These are phyloP conservation scores for Colletotrichum echinochloae DNA, from an alignment of 2,329 filamentous ascomycete species.

Conservation along the genomic window DNA sequence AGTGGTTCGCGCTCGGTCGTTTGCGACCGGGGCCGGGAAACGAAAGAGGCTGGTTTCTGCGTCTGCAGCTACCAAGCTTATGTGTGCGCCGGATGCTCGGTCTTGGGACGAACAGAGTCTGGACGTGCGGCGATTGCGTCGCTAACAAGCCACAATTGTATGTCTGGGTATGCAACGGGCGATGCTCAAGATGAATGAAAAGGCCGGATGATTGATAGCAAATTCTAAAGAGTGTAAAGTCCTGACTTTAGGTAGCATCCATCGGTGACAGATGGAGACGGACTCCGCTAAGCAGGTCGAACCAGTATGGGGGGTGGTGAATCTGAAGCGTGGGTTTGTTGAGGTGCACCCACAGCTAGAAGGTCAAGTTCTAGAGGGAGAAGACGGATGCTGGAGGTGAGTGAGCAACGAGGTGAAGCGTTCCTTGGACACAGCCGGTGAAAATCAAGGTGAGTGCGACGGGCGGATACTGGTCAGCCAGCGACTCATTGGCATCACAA, in stretches of 20 bases:
- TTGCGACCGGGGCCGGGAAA: slow-evolving; percentile 45
- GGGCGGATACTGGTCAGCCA: slow-evolving; percentile 2
- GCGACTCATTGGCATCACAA: slow-evolving; percentile 34
- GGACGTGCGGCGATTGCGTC: slow-evolving; percentile 16
- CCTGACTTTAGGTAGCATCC: slow-evolving; percentile 7
- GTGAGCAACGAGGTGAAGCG: background rate
- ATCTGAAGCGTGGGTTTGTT: background rate
- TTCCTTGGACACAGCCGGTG: slow-evolving; percentile 12
- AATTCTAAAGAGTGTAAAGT: slow-evolving; percentile 13
- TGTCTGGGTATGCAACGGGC: background rate
- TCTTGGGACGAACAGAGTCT: slow-evolving; percentile 37
- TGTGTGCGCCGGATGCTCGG: slow-evolving; percentile 26
- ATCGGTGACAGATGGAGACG: background rate
- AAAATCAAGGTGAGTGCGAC: slow-evolving; percentile 29
- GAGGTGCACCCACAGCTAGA: background rate
- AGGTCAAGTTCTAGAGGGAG: background rate
- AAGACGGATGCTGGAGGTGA: slow-evolving; percentile 7
- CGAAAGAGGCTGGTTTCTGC: slow-evolving; percentile 36
- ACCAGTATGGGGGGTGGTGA: background rate
- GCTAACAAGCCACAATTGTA: slow-evolving; percentile 24
- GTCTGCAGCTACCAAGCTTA: slow-evolving; percentile 28
- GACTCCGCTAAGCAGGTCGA: background rate
- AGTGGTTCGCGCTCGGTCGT: slow-evolving; percentile 42
- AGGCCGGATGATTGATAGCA: slow-evolving; percentile 1
- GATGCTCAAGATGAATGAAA: background rate